A percentile compares a stretch with the other conserved stretches of the same genome.
phyloP scores from a whole-genome alignment of 2,329 filamentous ascomycete species.

The Diaporthe helianthi region DNA sequence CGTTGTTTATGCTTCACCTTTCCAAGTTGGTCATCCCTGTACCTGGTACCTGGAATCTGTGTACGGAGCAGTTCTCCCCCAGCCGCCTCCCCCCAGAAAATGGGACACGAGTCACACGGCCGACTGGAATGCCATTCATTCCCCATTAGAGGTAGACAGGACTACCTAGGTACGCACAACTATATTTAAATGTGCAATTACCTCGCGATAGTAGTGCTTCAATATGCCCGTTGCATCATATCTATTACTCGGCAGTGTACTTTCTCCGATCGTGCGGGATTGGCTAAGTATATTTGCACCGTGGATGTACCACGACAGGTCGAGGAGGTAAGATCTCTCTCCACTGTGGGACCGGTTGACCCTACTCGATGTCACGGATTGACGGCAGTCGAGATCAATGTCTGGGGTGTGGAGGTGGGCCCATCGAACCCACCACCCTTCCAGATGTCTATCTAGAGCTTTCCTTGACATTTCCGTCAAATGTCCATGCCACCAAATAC shows the following conservation, averaged over 20 bases:
- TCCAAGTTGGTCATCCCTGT: conserved; percentile 12
- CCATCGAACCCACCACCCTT: background rate
- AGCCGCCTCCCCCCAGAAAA: background rate
- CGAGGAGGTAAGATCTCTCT: background rate
- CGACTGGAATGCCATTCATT: too few species aligned
- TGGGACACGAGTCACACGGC: too few species aligned
- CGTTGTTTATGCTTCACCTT: conserved; percentile 9
- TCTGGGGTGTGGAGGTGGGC: conserved; percentile 14
- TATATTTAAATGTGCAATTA: too few species aligned
- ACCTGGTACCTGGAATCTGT: background rate
- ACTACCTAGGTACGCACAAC: too few species aligned
- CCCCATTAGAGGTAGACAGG: too few species aligned
- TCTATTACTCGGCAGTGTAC: background rate
- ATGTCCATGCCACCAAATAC: background rate
- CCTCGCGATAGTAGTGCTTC: background rate
- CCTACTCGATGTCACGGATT: background rate
- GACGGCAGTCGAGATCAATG: too few species aligned
- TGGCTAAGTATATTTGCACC: background rate
- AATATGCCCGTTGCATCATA: background rate
- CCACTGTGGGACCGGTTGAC: conserved; percentile 20
- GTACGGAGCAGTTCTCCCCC: too few species aligned
- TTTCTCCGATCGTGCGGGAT: background rate
- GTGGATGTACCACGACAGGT: background rate
- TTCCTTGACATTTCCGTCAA: background rate
- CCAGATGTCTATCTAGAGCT: background rate